Base-by-base conservation (phyloP, 495 filamentous ascomycete genomes). In the Aspergillus heteromorphus region DNA sequence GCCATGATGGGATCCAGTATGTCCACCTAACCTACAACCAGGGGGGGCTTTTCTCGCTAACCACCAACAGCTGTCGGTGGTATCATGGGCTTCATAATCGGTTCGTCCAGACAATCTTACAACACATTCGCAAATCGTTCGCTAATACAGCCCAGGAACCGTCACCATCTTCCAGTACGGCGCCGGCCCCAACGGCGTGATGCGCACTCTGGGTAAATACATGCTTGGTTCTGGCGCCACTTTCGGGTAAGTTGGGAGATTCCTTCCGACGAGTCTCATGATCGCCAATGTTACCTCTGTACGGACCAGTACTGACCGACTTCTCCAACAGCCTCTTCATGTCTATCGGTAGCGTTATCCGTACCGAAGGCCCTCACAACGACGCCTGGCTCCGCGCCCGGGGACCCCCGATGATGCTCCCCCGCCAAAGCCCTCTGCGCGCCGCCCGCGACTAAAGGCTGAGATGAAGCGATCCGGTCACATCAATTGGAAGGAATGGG, bases 1-100 rank as follows among this genome's bases (percentile, higher is more conserved):
- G 90, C 86, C 53, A 83, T 98, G 86, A 96, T 97, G 89, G 93
- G 93, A 55, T 89, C 91, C 51, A 92, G 92, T 96, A 87, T 53
- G 91, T 29, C 11, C n/a, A n/a, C n/a, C n/a, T n/a, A n/a, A n/a
- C n/a, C n/a, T n/a, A n/a, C n/a, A n/a, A n/a, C n/a, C n/a, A n/a
- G n/a, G n/a, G n/a, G n/a, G n/a, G n/a, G n/a, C n/a, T n/a, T n/a
- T n/a, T n/a, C n/a, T n/a, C n/a, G 41, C 20, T 45, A 45, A 45
- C 25, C 42, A 4, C 25, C 62, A 19, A 64, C 19, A 97, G 92
- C 89, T 66, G 93, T 97, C 48, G 93, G 93, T 51, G 77, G 87
- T 20, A 95, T 96, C 65, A 97, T 97, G 76, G 93, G 93, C 49
- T 97, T 98, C 78, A 93, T 98, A 58, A 93, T 92, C 67, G 93